Evolutionary conservation across 306 rosid species (phyloP), one percentile per base, ranked within the genome.

Genomic region (Senna siamea): DNA sequence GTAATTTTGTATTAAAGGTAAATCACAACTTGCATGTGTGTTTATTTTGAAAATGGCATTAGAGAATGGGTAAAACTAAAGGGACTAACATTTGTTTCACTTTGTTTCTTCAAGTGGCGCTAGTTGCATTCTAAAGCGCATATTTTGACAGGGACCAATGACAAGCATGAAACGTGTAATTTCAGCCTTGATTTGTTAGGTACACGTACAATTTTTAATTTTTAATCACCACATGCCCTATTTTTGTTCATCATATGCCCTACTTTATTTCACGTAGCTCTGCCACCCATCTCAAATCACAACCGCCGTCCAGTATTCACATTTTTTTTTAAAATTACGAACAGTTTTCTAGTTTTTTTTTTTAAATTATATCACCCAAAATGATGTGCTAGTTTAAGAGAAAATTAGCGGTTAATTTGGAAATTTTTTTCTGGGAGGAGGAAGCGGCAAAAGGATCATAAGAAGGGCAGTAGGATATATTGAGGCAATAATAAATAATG

Each of bases 271-370:
- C n/a, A n/a, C n/a, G n/a, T n/a, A n/a, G n/a, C n/a, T n/a, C n/a
- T n/a, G n/a, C n/a, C n/a, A n/a, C n/a, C n/a, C n/a, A n/a, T 58
- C 55, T 55, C 40, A 57, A 34, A 76, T 76, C 61, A n/a, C 70
- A 59, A 8, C 64, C 65, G 52, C 40, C 26, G 15, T 62, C 52
- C 48, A 38, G 47, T 20, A 40, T n/a, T 14, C 18, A 26, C 30
- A 26, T 26, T 26, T 1, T 26, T 26, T 26, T 26, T 26, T 26
- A 26, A 26, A 67, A 34, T 37, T 32, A 41, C 2, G 47, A 9
- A 3, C 47, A 41, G 2, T 41, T 41, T 1, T 41, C 30, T 26
- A 26, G 30, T 26, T 26, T 1, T 46, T 62, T 51, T 38, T 66
- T 41, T 55, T 5, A 74, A 20, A 41, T 74, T 46, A 17, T 72